These are phyloP conservation scores for Xylariaceae sp. DNA, from an alignment of 2,329 filamentous ascomycete genomes.

Conservation along the genomic window DNA sequence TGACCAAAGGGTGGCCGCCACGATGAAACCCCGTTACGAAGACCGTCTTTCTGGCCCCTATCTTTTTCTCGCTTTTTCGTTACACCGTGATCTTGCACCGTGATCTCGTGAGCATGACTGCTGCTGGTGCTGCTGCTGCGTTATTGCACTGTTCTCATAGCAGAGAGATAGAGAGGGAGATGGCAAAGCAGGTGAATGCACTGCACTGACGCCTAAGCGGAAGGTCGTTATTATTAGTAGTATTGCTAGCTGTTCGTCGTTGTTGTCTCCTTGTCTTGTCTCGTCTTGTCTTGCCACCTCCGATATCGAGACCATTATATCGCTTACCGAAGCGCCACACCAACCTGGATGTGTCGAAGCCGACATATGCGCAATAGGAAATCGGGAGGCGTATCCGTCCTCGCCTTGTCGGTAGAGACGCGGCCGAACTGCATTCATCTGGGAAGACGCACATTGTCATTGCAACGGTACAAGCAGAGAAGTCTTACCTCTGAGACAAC, in stretches of 20 bases:
- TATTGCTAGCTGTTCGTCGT: not conserved
- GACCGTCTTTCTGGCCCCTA: not conserved
- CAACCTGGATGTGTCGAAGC: constrained; percentile 8
- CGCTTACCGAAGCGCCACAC: constrained; percentile 10
- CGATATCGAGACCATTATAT: constrained; percentile 9
- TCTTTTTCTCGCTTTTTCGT: not conserved
- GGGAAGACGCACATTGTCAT: not conserved
- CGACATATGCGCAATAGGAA: not conserved
- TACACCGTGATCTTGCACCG: not conserved
- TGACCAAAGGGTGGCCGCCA: constrained; percentile 5
- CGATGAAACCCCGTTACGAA: constrained; percentile 6
- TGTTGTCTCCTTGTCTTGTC: not conserved
- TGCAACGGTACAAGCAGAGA: not conserved
- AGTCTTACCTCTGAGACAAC: not conserved
- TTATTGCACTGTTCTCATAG: not conserved
- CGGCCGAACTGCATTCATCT: not conserved
- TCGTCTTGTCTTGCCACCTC: constrained; percentile 3
- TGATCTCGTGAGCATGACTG: too few relatives aligned
- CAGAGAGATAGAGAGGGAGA: not conserved
- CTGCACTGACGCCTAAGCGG: constrained; percentile 11
- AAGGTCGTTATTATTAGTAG: not conserved
- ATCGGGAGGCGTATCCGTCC: not conserved
- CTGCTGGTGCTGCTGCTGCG: not conserved
- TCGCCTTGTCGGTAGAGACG: constrained; percentile 12
- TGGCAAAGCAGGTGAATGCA: not conserved